Conservation (phyloP, 257 asterid species). For the Coffea canephora region DNA sequence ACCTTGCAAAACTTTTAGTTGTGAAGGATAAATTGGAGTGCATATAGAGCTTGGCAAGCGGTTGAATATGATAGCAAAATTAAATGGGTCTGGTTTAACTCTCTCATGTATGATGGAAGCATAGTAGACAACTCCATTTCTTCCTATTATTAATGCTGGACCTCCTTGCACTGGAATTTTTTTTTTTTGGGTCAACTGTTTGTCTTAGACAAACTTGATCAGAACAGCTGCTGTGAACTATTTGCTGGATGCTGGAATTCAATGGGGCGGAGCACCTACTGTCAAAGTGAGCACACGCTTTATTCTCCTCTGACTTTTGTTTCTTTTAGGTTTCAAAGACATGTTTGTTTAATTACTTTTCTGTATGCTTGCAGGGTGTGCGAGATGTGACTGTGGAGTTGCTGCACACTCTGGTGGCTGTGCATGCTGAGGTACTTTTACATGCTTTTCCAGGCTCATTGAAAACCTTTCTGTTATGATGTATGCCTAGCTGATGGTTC, state of each 20-base stretch:
- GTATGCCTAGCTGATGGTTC: slow-evolving; percentile 6
- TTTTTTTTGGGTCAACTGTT: slow-evolving; percentile 14
- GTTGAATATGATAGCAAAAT: neutral
- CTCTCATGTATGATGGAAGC: neutral
- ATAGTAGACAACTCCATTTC: neutral
- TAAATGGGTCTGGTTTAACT: neutral
- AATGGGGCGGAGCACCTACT: slow-evolving; percentile 94
- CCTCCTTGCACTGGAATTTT: slow-evolving; percentile 10
- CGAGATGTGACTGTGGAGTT: slow-evolving; percentile 95
- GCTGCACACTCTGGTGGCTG: slow-evolving; percentile 87
- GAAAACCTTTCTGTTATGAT: slow-evolving; percentile 1
- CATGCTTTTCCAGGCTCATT: slow-evolving; percentile 9
- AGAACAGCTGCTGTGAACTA: slow-evolving; percentile 86
- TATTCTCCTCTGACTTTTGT: neutral
- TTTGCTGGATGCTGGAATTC: slow-evolving; percentile 88
- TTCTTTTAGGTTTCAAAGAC: neutral
- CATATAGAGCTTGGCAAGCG: neutral
- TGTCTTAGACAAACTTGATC: slow-evolving; percentile 68
- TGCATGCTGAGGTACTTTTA: slow-evolving; percentile 86
- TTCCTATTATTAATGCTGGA: neutral
- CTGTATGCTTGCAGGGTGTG: slow-evolving; percentile 65
- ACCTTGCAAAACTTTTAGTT: neutral
- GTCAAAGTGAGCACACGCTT: slow-evolving; percentile 60
- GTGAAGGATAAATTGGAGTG: neutral
- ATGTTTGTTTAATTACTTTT: slow-evolving; percentile 3